Evolutionary conservation across 2,329 filamentous ascomycete genomes (phyloP).

Genomic region (Ascomycota sp.): DNA sequence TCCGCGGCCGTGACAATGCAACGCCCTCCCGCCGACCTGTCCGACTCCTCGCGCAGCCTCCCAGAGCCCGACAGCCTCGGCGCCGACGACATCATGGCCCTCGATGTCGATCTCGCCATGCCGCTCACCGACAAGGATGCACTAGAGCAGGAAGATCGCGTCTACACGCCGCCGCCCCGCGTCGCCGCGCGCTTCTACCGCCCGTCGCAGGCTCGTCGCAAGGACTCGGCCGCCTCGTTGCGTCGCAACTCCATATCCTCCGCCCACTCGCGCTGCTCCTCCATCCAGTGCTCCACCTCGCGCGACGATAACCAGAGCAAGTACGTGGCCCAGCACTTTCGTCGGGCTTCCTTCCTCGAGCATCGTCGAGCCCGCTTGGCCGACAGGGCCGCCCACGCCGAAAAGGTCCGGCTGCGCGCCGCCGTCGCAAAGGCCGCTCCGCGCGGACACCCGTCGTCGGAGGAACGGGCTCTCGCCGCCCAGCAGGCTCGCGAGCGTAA

Average conservation of each 20-base stretch:
- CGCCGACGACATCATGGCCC: conserved; percentile 11
- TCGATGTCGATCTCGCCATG: conserved; percentile 17
- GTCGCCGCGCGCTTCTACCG: conserved; percentile 64
- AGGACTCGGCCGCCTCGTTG: conserved; percentile 58
- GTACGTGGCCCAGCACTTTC: conserved; percentile 58
- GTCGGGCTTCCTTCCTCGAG: conserved; percentile 62
- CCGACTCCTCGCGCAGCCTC: conserved; percentile 19
- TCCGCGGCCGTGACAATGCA: too few relatives aligned
- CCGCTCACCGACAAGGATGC: conserved; percentile 16
- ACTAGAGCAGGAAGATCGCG: conserved; percentile 13
- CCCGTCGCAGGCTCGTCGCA: conserved; percentile 43
- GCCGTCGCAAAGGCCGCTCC: conserved; percentile 52
- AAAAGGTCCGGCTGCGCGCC: conserved; percentile 61
- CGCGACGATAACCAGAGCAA: conserved; percentile 48
- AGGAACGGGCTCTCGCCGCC: conserved; percentile 59
- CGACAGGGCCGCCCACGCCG: conserved; percentile 61
- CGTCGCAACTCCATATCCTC: conserved; percentile 66
- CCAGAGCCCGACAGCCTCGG: conserved; percentile 13
- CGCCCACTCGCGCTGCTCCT: conserved; percentile 47
- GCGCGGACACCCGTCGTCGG: conserved; percentile 42
- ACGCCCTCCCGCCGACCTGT: too few relatives aligned
- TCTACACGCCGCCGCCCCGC: conserved; percentile 47
- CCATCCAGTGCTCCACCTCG: conserved; percentile 28
- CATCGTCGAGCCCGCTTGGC: conserved; percentile 61
- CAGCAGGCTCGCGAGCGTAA: conserved; percentile 63